Conservation (phyloP, 1,284 basidiomycete species). For the Sphagnurus paluster region DNA sequence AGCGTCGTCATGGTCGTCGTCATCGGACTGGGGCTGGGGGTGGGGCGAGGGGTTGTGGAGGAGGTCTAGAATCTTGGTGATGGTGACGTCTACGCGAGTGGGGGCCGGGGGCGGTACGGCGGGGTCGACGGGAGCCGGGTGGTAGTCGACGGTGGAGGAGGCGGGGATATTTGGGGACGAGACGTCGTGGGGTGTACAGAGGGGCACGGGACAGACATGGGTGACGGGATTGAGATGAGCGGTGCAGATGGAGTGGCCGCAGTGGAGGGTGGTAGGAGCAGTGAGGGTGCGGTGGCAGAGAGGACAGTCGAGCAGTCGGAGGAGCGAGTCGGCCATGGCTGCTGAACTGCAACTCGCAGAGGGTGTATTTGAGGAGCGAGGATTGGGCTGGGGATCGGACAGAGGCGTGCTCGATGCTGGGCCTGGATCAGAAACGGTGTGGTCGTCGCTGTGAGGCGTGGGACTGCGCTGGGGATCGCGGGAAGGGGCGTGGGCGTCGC, state of each 20-base stretch:
- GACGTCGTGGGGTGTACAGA: conserved; percentile 21
- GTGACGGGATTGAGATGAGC: conserved; percentile 23
- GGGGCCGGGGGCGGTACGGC: conserved; percentile 1
- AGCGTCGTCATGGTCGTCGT: conserved; percentile 11
- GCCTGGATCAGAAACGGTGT: conserved; percentile 4
- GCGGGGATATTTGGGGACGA: conserved; percentile 20
- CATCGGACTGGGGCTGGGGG: conserved; percentile 17
- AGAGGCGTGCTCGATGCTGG: conserved; percentile 7
- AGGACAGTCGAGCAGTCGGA: conserved; percentile 33
- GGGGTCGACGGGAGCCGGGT: conserved; percentile 17
- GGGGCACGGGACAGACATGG: conserved; percentile 29
- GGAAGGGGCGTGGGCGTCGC: not conserved
- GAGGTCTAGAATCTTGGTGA: conserved; percentile 61
- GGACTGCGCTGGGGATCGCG: not conserved
- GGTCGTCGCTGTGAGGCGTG: not conserved
- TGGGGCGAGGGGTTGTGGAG: no score
- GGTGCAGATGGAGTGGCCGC: conserved; percentile 43
- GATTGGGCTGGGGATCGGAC: conserved; percentile 1
- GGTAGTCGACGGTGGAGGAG: conserved; percentile 22
- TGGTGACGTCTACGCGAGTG: conserved; percentile 52
- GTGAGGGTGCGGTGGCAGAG: conserved; percentile 29
- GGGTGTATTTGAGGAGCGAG: conserved; percentile 7
- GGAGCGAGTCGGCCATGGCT: conserved; percentile 20
- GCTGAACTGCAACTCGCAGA: not conserved
- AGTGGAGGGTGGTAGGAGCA: conserved; percentile 39